Evolutionary conservation across 331 rosid species (phyloP).

Genomic region (Ulmus americana): DNA sequence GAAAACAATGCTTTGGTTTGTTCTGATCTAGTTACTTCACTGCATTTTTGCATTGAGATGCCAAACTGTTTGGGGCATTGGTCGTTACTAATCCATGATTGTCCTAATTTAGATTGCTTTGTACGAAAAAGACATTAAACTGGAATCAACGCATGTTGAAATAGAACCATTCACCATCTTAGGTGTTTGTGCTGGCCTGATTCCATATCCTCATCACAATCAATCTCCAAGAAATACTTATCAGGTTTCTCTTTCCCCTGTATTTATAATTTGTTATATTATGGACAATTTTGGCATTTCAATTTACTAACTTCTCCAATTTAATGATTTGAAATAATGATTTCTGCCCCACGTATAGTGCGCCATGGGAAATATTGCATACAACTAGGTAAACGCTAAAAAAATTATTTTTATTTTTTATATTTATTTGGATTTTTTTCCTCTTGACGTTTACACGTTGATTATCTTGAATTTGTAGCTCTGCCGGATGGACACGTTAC

Average conservation of each 20-base stretch:
- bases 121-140: slow-evolving; percentile 67
- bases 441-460: background rate
- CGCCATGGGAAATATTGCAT: slow-evolving; percentile 95
- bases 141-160: slow-evolving; percentile 71
- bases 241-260: slow-evolving; percentile 44
- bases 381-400: slow-evolving; percentile 58
- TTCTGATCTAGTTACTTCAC: slow-evolving; percentile 20
- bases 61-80: slow-evolving; percentile 2
- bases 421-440: background rate
- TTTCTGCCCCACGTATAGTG: slow-evolving; percentile 43
- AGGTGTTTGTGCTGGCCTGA: slow-evolving; percentile 83
- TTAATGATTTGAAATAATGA: slow-evolving; percentile 12
- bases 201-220: slow-evolving; percentile 98
- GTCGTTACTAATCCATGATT: slow-evolving; percentile 12
- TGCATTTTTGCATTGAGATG: slow-evolving; percentile 17
- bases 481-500: slow-evolving; percentile 66
- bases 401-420: background rate
- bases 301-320: slow-evolving; percentile 12
- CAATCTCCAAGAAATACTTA: slow-evolving; percentile 98
- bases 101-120: slow-evolving; percentile 64
- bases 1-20: slow-evolving; percentile 90
- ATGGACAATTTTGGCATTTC: background rate
- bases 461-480: slow-evolving; percentile 43
- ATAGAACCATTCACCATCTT: slow-evolving; percentile 90
- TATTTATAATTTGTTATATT: background rate